phyloP scores from a whole-genome alignment of 228 moss, liverwort and hornwort genomes.

The Sphagnum fallax region DNA sequence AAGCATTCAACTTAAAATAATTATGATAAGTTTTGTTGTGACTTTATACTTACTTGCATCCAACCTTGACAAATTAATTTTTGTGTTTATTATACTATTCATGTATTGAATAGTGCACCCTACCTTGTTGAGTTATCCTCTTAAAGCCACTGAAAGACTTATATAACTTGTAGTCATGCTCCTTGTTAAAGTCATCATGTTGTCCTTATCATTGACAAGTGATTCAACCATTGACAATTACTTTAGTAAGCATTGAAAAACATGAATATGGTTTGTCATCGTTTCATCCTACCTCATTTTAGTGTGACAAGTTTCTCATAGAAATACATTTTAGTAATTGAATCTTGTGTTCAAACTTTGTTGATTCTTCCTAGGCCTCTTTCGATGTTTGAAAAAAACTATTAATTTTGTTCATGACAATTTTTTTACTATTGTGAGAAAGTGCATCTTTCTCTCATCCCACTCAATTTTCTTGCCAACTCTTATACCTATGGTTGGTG shows the following conservation, averaged over 20 bases:
- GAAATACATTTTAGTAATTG: neutral
- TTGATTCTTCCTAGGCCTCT: neutral
- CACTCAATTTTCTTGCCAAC: neutral
- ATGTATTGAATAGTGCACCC: too few relatives aligned
- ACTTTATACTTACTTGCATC: too few relatives aligned
- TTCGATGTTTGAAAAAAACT: neutral
- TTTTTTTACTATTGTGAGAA: neutral
- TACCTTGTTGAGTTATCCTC: neutral
- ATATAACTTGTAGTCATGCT: neutral
- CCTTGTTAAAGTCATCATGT: neutral
- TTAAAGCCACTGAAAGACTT: neutral
- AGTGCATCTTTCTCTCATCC: neutral
- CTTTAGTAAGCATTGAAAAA: neutral
- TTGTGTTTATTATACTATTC: too few relatives aligned
- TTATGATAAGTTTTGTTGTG: too few relatives aligned
- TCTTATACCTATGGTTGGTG: neutral
- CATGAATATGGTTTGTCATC: neutral
- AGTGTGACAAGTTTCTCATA: neutral
- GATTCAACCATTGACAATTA: neutral
- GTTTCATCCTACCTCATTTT: neutral
- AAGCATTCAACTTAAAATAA: too few relatives aligned
- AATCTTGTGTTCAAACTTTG: neutral
- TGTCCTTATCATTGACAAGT: slow-evolving; percentile 1
- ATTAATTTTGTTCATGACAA: neutral
- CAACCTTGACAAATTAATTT: too few relatives aligned